phyloP scores from a whole-genome alignment of 1,139 yeast species.

The Chernovozyma aurita region DNA sequence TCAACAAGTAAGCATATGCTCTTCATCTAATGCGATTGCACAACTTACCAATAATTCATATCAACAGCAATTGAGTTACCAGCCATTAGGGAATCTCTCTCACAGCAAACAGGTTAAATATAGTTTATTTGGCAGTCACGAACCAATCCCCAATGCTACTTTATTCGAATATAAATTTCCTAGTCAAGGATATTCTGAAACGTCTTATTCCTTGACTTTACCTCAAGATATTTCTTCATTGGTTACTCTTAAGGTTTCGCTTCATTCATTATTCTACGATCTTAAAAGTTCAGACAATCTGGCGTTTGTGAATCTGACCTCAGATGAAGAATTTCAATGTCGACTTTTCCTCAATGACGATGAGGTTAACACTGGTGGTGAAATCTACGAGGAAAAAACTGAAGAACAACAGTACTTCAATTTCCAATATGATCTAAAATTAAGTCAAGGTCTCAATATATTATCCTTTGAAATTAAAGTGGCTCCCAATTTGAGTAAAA shows the following conservation, averaged over 20 bases:
- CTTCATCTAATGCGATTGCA: conserved; percentile 27
- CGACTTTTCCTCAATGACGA: conserved; percentile 47
- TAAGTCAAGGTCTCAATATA: conserved; percentile 45
- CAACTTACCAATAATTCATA: conserved; percentile 20
- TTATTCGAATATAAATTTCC: conserved; percentile 44
- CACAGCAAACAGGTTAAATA: conserved; percentile 25
- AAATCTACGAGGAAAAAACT: conserved; percentile 29
- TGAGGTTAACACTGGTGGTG: conserved; percentile 35
- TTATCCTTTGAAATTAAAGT: conserved; percentile 45
- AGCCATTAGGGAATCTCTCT: conserved; percentile 8
- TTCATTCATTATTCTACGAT: conserved; percentile 37
- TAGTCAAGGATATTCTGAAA: conserved; percentile 40
- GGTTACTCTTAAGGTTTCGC: conserved; percentile 38
- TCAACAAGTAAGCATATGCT: conserved; percentile 32
- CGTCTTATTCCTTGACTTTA: conserved; percentile 39
- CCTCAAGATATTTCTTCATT: conserved; percentile 44
- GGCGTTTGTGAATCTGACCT: conserved; percentile 20
- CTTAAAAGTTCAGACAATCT: conserved; percentile 34
- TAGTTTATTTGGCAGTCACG: conserved; percentile 32
- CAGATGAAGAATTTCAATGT: conserved; percentile 42
- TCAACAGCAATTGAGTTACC: conserved; percentile 17
- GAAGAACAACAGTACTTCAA: conserved; percentile 19
- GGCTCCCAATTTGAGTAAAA: conserved; percentile 34
- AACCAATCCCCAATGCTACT: conserved; percentile 20
- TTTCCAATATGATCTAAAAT: conserved; percentile 45